Base-by-base conservation (phyloP, 2,329 filamentous ascomycete genomes). In the Pseudogymnoascus pannorum region DNA sequence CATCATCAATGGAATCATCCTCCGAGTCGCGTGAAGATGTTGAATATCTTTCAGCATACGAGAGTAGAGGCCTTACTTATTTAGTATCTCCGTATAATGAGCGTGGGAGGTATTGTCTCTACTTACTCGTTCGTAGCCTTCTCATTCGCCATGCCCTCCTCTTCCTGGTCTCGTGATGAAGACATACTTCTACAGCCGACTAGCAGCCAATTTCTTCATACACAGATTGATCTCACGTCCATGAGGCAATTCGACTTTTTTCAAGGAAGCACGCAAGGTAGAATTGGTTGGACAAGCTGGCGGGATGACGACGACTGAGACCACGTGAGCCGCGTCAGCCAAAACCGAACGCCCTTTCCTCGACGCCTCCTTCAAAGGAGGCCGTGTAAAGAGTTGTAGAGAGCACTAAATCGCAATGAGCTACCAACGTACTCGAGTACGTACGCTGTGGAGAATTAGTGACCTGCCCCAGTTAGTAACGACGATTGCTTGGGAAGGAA, bases 51-150 rank as follows among this genome's bases (percentile, higher is more conserved):
- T 54, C 48, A 7, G 9, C 48, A 54, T 31, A 31, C 9, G 48
- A 54, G 16, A 54, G 48, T 16, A 54, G 16, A 18, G 48, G 48
- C 26, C 48, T 54, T 31, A 2, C 11, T 54, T 14, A 11, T 31
- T 54, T 5, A 54, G 48, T 54, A 54, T 16, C 48, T 54, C 48
- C n/a, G 16, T 16, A 11, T 9, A 31, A 18, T 54, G n/a, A 20
- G 48, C 26, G 31, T 31, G 48, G 48, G 16, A 54, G 26, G 22
- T 8, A 48, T 54, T 54, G 24, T 54, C 12, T 54, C 26, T 26
- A 54, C 48, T n/a, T 33, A 54, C 48, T 54, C 26, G 48, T 54
- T 54, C 26, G 48, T 54, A 54, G 48, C 48, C 16, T 54, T 54
- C 26, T 54, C 48, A 31, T 54, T 54, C 48, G 48, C 14, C 31